Evolutionary conservation across 495 filamentous ascomycete species (phyloP), one percentile per base, ranked within the genome.

Genomic region (Daldinia loculata): DNA sequence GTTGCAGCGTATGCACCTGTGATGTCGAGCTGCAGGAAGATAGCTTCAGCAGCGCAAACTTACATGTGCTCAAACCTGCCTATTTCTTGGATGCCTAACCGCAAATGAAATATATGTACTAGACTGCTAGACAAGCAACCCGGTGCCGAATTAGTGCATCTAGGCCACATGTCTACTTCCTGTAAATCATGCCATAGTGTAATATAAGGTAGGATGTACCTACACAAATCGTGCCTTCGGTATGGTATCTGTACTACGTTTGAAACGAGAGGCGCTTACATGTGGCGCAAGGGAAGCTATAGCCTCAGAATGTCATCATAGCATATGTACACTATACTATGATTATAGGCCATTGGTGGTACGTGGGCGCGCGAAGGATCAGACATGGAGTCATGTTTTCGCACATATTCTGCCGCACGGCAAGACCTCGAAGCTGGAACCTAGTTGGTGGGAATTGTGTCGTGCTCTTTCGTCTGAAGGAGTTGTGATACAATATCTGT

Each of bases 11-110:
- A 69, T 73, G 71, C 67, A 70, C 12, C 24, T 53, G 50, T 71
- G 71, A 74, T 74, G 71, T 70, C 67, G 67, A 74, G 67, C 12
- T 71, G 71, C 67, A 74, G 52, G 56, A 74, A 32, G 55, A 67
- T 61, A 62, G 70, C 56, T 72, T 72, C 59, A 63, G 53, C 27
- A 61, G 38, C 62, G 51, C 38, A 58, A 61, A 66, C 69, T 32
- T 57, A 63, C 56, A 58, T 15, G 51, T 24, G 43, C 43, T 48
- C 43, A 48, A 48, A 48, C 43, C 19, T 48, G 43, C 43, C 50
- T n/a, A 53, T 9, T 30, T 53, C 50, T 53, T 53, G 24, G 50
- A 15, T 14, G 27, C 12, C 50, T 53, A 53, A 53, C 50, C 50
- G 11, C 26, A 29, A 29, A 22, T 53, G 26, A 29, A 27, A 53